A percentile compares a stretch with the other conserved stretches of the same genome.
These are phyloP conservation scores for Penicillium fimorum DNA, from an alignment of 495 filamentous ascomycete species.

Conservation along the genomic window DNA sequence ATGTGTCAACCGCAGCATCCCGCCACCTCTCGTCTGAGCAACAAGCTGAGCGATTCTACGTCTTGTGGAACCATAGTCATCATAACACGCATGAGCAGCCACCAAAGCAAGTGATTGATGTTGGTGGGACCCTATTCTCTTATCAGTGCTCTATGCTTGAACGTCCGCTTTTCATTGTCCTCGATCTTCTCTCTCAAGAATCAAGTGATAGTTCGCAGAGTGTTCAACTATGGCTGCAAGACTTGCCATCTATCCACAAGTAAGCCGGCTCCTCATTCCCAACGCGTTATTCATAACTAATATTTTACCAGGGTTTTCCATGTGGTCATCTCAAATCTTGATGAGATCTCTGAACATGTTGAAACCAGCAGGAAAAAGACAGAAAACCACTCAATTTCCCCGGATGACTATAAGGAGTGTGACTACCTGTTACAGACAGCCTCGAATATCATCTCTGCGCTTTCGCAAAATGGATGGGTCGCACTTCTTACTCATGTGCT, in stretches of 20 bases:
- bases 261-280: constrained; percentile 18
- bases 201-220: constrained; percentile 71
- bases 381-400: constrained; percentile 25
- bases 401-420: constrained; percentile 70
- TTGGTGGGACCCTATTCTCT: constrained; percentile 32
- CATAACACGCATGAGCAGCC: constrained; percentile 57
- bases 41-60: constrained; percentile 57
- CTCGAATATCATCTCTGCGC: constrained; percentile 61
- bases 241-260: constrained; percentile 53
- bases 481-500: constrained; percentile 38
- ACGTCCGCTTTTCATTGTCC: constrained; percentile 75
- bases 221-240: constrained; percentile 79
- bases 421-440: constrained; percentile 76
- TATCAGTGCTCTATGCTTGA: constrained; percentile 65
- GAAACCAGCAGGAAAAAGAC: constrained; percentile 14
- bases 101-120: constrained; percentile 50
- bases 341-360: constrained; percentile 35
- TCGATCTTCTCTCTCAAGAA: constrained; percentile 76
- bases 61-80: constrained; percentile 78
- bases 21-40: constrained; percentile 34
- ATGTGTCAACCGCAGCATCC: constrained; percentile 30
- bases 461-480: constrained; percentile 46
- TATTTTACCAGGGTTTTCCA: constrained; percentile 39
- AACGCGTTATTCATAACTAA: constrained; percentile 12
- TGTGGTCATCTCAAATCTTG: constrained; percentile 40